Percentiles rank a stretch among this genome's conserved stretches.
Evolutionary conservation across 768 basidiomycete species (phyloP).

Genomic region (Suillus alpinus): DNA sequence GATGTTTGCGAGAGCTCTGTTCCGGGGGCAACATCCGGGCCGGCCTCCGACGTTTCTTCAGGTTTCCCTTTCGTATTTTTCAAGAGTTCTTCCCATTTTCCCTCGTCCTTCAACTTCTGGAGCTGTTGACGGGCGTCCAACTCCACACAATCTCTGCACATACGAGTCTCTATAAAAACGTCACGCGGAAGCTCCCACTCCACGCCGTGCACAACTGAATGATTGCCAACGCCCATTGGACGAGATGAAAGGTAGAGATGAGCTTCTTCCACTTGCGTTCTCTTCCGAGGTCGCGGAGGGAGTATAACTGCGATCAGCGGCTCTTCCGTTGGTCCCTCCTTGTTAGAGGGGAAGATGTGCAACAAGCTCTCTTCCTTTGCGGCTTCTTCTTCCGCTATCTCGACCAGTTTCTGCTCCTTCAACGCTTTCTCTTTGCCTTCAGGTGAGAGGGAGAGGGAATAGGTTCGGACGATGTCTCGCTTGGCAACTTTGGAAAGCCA

Average conservation of each 20-base stretch:
- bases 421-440: neutral
- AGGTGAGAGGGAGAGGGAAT: constrained; percentile 22
- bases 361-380: constrained; percentile 14
- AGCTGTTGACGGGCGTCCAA: constrained; percentile 26
- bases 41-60: neutral
- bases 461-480: constrained; percentile 29
- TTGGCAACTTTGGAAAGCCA: constrained; percentile 24
- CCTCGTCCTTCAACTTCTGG: constrained; percentile 18
- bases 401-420: constrained; percentile 1
- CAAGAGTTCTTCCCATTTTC: constrained; percentile 18
- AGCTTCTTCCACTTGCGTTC: constrained; percentile 32
- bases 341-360: constrained; percentile 18
- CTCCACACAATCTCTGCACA: constrained; percentile 40
- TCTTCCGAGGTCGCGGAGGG: constrained; percentile 22
- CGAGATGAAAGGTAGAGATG: constrained; percentile 48
- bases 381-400: constrained; percentile 10
- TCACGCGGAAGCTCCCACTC: constrained; percentile 52
- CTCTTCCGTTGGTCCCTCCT: constrained; percentile 20
- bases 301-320: constrained; percentile 29
- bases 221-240: constrained; percentile 45
- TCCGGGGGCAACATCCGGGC: neutral
- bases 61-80: neutral
- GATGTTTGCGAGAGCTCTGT: neutral
- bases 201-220: constrained; percentile 50
- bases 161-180: constrained; percentile 28